These are phyloP conservation scores for Botrytis elliptica DNA, from an alignment of 2,329 filamentous ascomycete species.

Conservation along the genomic window DNA sequence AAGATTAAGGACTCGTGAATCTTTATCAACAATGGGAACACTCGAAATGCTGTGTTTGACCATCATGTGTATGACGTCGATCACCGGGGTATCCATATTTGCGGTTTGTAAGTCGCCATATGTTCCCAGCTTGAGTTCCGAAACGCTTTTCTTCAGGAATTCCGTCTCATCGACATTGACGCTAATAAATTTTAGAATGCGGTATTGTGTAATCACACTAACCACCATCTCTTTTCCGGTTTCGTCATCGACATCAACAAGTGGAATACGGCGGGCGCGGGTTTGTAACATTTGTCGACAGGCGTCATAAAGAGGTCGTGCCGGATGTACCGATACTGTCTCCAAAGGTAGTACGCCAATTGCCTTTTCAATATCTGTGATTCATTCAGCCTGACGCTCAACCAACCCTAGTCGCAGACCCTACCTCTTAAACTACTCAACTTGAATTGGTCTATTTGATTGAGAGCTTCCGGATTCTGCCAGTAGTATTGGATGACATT, in stretches of 20 bases:
- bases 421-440: slow-evolving; percentile 86
- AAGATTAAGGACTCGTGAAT: slow-evolving; percentile 80
- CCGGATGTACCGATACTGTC: slow-evolving; percentile 92
- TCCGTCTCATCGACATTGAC: slow-evolving; percentile 87
- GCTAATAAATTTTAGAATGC: slow-evolving; percentile 97
- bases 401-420: slow-evolving; percentile 27
- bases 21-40: slow-evolving; percentile 84
- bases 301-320: slow-evolving; percentile 88
- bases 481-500: slow-evolving; percentile 99
- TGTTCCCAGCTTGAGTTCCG: slow-evolving; percentile 80
- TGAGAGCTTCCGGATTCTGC: slow-evolving; percentile 88
- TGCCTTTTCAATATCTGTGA: slow-evolving; percentile 85
- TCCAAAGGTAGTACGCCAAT: slow-evolving; percentile 89
- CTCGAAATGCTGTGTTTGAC: slow-evolving; percentile 92
- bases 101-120: slow-evolving; percentile 80
- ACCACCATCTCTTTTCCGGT: slow-evolving; percentile 90
- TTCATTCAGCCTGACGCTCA: slow-evolving; percentile 26
- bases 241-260: slow-evolving; percentile 92
- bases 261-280: slow-evolving; percentile 85
- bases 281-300: slow-evolving; percentile 93
- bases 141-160: slow-evolving; percentile 80
- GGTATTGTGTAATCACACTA: slow-evolving; percentile 96
- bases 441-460: slow-evolving; percentile 89
- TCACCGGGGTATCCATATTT: slow-evolving; percentile 84
- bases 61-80: slow-evolving; percentile 91